These are phyloP conservation scores for Cyamopsis tetragonoloba DNA, from an alignment of 306 rosid species.

Conservation along the genomic window DNA sequence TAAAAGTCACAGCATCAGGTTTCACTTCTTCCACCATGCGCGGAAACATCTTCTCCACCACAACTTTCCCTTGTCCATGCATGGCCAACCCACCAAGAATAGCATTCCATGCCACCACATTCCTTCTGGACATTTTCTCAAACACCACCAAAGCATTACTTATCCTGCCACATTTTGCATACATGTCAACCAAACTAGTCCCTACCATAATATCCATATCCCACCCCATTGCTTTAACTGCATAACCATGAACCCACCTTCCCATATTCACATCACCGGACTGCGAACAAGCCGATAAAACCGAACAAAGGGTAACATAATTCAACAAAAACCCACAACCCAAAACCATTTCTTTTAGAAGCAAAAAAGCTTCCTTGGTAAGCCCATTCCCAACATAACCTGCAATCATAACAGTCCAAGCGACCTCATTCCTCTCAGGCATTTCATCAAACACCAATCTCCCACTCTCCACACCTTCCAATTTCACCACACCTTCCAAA, in stretches of 20 bases:
- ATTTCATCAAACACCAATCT: slow-evolving; percentile 55
- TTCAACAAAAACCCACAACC: slow-evolving; percentile 43
- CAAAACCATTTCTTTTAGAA: slow-evolving; percentile 55
- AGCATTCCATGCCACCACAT: slow-evolving; percentile 76
- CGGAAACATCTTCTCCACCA: slow-evolving; percentile 46
- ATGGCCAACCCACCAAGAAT: slow-evolving; percentile 70
- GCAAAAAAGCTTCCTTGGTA: slow-evolving; percentile 40
- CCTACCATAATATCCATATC: slow-evolving; percentile 52
- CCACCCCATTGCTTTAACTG: slow-evolving; percentile 44
- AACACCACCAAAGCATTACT: slow-evolving; percentile 41
- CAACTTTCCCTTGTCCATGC: slow-evolving; percentile 56
- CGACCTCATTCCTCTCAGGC: slow-evolving; percentile 73
- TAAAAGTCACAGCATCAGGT: slow-evolving; percentile 67
- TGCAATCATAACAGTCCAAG: slow-evolving; percentile 72
- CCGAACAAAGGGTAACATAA: slow-evolving; percentile 50
- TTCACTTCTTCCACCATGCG: slow-evolving; percentile 49
- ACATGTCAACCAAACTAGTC: slow-evolving; percentile 70
- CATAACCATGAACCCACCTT: slow-evolving; percentile 69
- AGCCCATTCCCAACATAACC: slow-evolving; percentile 54
- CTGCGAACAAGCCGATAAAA: slow-evolving; percentile 55
- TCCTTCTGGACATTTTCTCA: slow-evolving; percentile 40
- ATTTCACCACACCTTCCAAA: slow-evolving; percentile 57
- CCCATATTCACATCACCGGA: slow-evolving; percentile 55
- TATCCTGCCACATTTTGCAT: slow-evolving; percentile 69
- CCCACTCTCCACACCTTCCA: slow-evolving; percentile 59